Evolutionary conservation across 1,284 basidiomycete genomes (phyloP).

Genomic region (Ustilago hordei): DNA sequence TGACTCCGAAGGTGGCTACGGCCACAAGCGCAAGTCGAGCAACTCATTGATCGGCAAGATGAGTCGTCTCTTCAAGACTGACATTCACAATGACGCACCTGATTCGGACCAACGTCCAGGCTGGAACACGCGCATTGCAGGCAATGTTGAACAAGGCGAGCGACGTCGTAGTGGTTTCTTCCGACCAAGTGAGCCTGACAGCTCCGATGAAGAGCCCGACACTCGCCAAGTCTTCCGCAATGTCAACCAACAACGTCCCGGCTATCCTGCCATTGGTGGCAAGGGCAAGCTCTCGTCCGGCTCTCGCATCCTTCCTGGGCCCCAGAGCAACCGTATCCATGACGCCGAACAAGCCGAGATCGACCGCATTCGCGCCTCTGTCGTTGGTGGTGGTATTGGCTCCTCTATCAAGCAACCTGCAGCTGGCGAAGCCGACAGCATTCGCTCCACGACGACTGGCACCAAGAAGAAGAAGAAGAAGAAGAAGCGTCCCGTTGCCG

Average conservation of each 20-base stretch:
- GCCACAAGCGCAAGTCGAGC: constrained; percentile 48
- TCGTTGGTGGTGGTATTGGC: constrained; percentile 58
- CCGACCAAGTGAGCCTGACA: constrained; percentile 48
- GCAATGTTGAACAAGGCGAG: constrained; percentile 25
- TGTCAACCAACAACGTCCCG: constrained; percentile 55
- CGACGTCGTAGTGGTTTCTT: constrained; percentile 25
- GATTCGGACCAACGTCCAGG: constrained; percentile 18
- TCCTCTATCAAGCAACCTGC: constrained; percentile 15
- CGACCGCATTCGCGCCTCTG: constrained; percentile 60
- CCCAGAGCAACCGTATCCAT: constrained; percentile 46
- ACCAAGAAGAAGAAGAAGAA: constrained; percentile 62
- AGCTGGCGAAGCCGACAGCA: constrained; percentile 35
- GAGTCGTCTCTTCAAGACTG: constrained; percentile 67
- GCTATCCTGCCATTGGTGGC: constrained; percentile 44
- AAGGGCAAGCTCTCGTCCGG: constrained; percentile 39
- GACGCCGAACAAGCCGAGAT: constrained; percentile 43
- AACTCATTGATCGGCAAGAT: constrained; percentile 62
- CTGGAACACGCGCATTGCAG: constrained; percentile 51
- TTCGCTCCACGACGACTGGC: constrained; percentile 34
- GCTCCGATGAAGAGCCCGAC: constrained; percentile 62
- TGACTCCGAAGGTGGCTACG: constrained; percentile 43
- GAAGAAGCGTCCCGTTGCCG: constrained; percentile 51
- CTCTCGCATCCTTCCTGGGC: constrained; percentile 57
- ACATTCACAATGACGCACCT: constrained; percentile 40
- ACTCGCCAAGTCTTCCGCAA: constrained; percentile 58